These are phyloP conservation scores for Apiotrichum porosum DNA, from an alignment of 1,284 basidiomycete genomes.

Conservation along the genomic window DNA sequence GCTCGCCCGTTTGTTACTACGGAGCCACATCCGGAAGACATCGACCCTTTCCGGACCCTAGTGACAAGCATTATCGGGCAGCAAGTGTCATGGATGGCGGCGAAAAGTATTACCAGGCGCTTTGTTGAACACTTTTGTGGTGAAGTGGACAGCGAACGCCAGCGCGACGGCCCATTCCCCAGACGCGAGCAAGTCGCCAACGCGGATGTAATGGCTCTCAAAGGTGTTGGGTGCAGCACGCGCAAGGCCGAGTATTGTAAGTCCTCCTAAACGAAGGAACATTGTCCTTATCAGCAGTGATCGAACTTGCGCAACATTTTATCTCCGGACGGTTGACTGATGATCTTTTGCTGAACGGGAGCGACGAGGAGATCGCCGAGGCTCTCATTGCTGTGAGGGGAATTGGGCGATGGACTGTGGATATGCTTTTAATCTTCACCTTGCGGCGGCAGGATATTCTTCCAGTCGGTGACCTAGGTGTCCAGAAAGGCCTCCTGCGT, in stretches of 20 bases:
- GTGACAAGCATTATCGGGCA: conserved; percentile 71
- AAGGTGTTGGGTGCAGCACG: conserved; percentile 67
- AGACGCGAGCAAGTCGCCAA: conserved; percentile 62
- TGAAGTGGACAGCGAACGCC: conserved; percentile 5
- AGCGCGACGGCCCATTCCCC: conserved; percentile 55
- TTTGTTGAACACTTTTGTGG: conserved; percentile 73
- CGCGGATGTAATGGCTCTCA: conserved; percentile 58
- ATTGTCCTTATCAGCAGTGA: conserved; percentile 52
- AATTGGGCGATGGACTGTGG: conserved; percentile 65
- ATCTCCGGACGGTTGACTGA: conserved; percentile 70
- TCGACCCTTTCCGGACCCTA: conserved; percentile 55
- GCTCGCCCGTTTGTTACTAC: conserved; percentile 28
- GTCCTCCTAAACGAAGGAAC: conserved; percentile 31
- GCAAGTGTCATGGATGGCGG: conserved; percentile 88
- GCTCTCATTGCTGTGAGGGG: conserved; percentile 74
- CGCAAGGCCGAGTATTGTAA: conserved; percentile 81
- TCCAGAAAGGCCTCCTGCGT: conserved; percentile 68
- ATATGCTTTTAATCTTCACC: conserved; percentile 88
- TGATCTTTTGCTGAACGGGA: conserved; percentile 61
- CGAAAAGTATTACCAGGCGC: conserved; percentile 74
- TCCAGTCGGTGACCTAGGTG: conserved; percentile 74
- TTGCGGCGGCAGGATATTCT: conserved; percentile 75
- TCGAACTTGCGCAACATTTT: conserved; percentile 71
- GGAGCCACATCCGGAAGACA: conserved; percentile 12
- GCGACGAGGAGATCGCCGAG: conserved; percentile 67